phyloP scores from a whole-genome alignment of 139 green algal genomes.

The Picochlorum sp. region DNA sequence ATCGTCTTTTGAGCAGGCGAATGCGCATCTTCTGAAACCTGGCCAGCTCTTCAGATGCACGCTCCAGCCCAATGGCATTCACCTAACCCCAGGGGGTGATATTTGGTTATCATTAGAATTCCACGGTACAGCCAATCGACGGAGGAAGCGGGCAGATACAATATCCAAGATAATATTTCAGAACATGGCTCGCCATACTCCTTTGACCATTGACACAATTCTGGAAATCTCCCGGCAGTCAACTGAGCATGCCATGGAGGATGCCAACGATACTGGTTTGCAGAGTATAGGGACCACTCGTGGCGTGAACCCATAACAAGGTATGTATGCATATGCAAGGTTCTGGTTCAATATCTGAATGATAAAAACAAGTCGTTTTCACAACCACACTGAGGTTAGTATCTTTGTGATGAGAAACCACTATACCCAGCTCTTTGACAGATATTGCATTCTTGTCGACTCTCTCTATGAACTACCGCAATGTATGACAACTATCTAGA shows the following conservation, averaged over 20 bases:
- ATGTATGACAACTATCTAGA: too few relatives aligned
- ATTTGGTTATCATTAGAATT: constrained; percentile 59
- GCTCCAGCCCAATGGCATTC: constrained; percentile 37
- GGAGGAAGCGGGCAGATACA: constrained; percentile 59
- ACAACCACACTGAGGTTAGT: too few relatives aligned
- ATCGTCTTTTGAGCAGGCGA: constrained; percentile 22
- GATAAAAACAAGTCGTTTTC: too few relatives aligned
- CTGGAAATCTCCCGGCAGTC: not conserved
- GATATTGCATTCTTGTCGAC: too few relatives aligned
- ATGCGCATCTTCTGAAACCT: constrained; percentile 18
- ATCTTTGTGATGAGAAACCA: too few relatives aligned
- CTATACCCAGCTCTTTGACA: too few relatives aligned
- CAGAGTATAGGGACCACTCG: too few relatives aligned
- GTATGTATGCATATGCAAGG: too few relatives aligned
- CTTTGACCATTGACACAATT: constrained; percentile 44
- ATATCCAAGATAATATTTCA: constrained; percentile 85
- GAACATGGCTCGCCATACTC: constrained; percentile 45
- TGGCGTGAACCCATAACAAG: too few relatives aligned
- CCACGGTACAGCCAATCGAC: constrained; percentile 41
- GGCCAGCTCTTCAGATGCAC: constrained; percentile 62
- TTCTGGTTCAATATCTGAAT: too few relatives aligned
- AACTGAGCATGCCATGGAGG: not conserved
- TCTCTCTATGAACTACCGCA: too few relatives aligned
- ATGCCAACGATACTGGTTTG: not conserved
- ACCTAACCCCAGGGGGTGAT: constrained; percentile 36